A percentile compares a stretch with the other conserved stretches of the same genome.
These are phyloP conservation scores for Colletotrichum agaves DNA, from an alignment of 2,329 filamentous ascomycete species.

Conservation along the genomic window DNA sequence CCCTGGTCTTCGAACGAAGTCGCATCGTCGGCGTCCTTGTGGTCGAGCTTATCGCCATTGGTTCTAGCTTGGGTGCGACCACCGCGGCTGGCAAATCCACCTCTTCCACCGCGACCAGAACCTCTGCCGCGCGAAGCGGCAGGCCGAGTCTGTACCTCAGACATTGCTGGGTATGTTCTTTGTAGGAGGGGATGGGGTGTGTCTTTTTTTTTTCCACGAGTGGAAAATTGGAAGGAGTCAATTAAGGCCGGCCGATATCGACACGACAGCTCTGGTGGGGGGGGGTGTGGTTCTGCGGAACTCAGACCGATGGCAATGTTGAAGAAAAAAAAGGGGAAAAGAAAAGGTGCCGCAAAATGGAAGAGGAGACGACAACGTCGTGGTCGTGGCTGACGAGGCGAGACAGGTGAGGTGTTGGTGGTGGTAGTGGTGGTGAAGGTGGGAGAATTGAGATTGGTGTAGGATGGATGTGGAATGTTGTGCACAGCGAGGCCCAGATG, in stretches of 20 bases:
- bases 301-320: slow-evolving; percentile 43
- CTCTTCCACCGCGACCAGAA: slow-evolving; percentile 86
- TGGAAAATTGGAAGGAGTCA: slow-evolving; percentile 32
- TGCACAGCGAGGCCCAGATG: slow-evolving; percentile 32
- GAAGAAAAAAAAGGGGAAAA: slow-evolving; percentile 39
- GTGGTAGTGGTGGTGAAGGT: slow-evolving; percentile 37
- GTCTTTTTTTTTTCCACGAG: slow-evolving; percentile 31
- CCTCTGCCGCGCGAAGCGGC: slow-evolving; percentile 89
- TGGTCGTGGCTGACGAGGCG: slow-evolving; percentile 38
- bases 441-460: slow-evolving; percentile 39
- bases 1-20: slow-evolving; percentile 79
- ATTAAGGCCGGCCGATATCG: slow-evolving; percentile 37
- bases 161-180: slow-evolving; percentile 68
- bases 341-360: slow-evolving; percentile 39
- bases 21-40: slow-evolving; percentile 69
- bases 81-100: slow-evolving; percentile 77
- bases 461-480: slow-evolving; percentile 40
- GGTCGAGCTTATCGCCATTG: slow-evolving; percentile 75
- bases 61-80: slow-evolving; percentile 72
- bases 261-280: slow-evolving; percentile 38
- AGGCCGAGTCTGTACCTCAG: slow-evolving; percentile 90
- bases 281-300: slow-evolving; percentile 27
- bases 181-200: slow-evolving; percentile 24
- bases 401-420: slow-evolving; percentile 41
- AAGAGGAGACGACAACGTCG: slow-evolving; percentile 35